phyloP scores from a whole-genome alignment of 164 flowering plant species.

The Nymphaea thermarum region DNA sequence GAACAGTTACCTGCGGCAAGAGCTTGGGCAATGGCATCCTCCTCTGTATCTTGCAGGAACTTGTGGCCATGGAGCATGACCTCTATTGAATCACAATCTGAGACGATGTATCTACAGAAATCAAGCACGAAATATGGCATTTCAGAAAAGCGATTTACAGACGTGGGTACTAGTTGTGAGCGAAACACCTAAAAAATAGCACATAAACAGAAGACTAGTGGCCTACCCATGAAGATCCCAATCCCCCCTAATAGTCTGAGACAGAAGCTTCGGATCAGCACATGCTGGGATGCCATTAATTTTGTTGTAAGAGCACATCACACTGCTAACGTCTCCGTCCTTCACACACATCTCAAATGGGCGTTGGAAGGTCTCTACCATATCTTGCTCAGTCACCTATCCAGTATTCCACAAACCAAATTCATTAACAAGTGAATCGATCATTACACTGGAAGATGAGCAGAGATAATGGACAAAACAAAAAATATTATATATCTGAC shows the following conservation, averaged over 20 bases:
- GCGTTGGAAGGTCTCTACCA: slow-evolving; percentile 6
- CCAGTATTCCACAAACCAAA: background rate
- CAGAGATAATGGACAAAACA: too few relatives aligned
- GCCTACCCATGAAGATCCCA: slow-evolving; percentile 61
- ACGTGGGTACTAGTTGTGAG: background rate
- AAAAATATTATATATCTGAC: too few relatives aligned
- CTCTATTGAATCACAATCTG: slow-evolving; percentile 34
- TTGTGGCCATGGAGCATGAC: slow-evolving; percentile 17
- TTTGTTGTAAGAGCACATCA: slow-evolving; percentile 68
- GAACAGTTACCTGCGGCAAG: slow-evolving; percentile 18
- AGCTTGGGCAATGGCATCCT: slow-evolving; percentile 25
- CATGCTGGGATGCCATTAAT: slow-evolving; percentile 68
- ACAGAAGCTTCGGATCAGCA: slow-evolving; percentile 44
- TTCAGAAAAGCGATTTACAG: too few relatives aligned
- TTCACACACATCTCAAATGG: slow-evolving; percentile 57
- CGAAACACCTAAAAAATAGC: background rate
- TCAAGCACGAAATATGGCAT: too few relatives aligned
- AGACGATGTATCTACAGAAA: slow-evolving; percentile 21
- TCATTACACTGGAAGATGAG: too few relatives aligned
- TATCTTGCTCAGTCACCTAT: slow-evolving; percentile 2
- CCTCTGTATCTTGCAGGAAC: slow-evolving; percentile 10
- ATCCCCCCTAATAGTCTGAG: slow-evolving; percentile 32
- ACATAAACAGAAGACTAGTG: background rate
- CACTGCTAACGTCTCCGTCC: slow-evolving; percentile 54
- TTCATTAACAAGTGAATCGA: too few relatives aligned